Evolutionary conservation across 768 basidiomycete genomes (phyloP), one percentile per base, ranked within the genome.

Genomic region (Leccinum incarnatum): DNA sequence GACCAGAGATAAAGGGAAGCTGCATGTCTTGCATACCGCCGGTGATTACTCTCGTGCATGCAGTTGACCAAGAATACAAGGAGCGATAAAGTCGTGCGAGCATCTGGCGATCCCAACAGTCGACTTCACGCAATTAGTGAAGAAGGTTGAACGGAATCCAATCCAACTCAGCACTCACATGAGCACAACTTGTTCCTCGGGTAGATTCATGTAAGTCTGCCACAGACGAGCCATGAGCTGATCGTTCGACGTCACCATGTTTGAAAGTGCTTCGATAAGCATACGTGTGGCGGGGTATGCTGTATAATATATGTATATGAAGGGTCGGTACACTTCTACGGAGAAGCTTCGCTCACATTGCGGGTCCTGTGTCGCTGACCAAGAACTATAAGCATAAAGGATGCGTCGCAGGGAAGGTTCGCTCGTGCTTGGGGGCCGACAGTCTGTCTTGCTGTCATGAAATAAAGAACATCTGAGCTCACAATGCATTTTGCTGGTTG

Each of bases 401-500:
- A 93, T 72, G 10, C 75, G 75, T 56, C 92, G 80, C 55, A 96
- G 82, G 37, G 79, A 78, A 30, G 83, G 83, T 70, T 95, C 94
- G 71, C 84, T 84, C 62, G 80, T 77, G 64, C 92, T 95, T 65
- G 64, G 30, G 45, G 53, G 27, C n/a, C 55, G 48, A 23, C 25
- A 34, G 55, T 64, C 15, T 53, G 51, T 49, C 57, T 47, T 50
- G 21, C 14, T 40, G 55, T 48, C 40, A 55, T 4, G 6, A 23
- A 19, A 49, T 15, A 23, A 37, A 4, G 8, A 37, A 17, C 21
- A 54, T 40, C 12, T 25, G 32, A 19, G 75, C 92, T 78, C 65
- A 95, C 94, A 84, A 88, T 25, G 89, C 87, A 58, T 74, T 76
- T 42, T 71, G 67, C 69, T 97, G 95, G 73, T 93, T 92, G n/a